phyloP scores from a whole-genome alignment of 176 grass and related monocot species.

The Musa beccarii region DNA sequence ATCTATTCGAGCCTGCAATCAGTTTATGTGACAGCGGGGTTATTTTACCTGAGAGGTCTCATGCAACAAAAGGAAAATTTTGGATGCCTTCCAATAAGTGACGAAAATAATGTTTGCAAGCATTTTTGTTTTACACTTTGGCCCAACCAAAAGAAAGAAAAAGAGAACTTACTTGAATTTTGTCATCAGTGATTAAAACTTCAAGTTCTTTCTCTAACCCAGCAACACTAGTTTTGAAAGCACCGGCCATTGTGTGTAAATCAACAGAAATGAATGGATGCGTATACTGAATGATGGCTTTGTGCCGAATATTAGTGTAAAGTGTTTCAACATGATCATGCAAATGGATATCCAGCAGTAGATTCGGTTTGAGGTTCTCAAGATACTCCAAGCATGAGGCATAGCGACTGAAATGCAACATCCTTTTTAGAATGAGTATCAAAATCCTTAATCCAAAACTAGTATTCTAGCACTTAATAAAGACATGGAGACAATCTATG shows the following conservation, averaged over 20 bases:
- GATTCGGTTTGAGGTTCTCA: slow-evolving; percentile 23
- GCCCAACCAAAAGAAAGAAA: neutral
- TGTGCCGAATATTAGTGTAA: slow-evolving; percentile 24
- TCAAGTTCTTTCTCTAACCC: slow-evolving; percentile 89
- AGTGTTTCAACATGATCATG: slow-evolving; percentile 22
- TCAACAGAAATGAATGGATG: slow-evolving; percentile 94
- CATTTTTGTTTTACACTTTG: too few species aligned
- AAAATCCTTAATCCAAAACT: neutral
- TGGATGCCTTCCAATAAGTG: neutral
- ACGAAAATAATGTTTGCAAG: too few species aligned
- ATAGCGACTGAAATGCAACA: slow-evolving; percentile 14
- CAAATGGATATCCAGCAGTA: slow-evolving; percentile 22
- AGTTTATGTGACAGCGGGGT: neutral
- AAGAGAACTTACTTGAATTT: slow-evolving; percentile 55
- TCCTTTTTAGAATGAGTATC: slow-evolving; percentile 22
- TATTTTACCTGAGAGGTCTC: neutral
- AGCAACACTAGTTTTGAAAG: slow-evolving; percentile 66
- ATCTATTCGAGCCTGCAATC: slow-evolving; percentile 77
- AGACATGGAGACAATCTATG: neutral
- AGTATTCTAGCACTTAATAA: neutral
- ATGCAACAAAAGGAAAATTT: neutral
- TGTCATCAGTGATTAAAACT: slow-evolving; percentile 66
- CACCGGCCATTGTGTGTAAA: slow-evolving; percentile 78
- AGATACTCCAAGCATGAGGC: slow-evolving; percentile 23
- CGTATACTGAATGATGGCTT: slow-evolving; percentile 87